Evolutionary conservation across 306 rosid genomes (phyloP).

Genomic region (Vachellia collinsii): DNA sequence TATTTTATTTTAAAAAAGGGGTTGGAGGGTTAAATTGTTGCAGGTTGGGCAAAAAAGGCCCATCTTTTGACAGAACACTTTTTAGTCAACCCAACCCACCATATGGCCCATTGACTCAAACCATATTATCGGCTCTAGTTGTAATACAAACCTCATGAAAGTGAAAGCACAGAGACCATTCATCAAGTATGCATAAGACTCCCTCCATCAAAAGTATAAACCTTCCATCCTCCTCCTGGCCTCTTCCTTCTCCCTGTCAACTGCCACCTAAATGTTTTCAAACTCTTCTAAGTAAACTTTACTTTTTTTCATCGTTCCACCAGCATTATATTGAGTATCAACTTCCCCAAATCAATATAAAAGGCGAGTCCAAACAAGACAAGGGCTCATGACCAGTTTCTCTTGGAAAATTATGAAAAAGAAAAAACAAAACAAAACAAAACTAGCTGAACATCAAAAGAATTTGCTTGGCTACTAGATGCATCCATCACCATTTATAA

Average conservation of each 20-base stretch:
- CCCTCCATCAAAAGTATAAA: background rate
- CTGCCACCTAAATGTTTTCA: background rate
- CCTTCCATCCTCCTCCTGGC: background rate
- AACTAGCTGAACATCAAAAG: background rate
- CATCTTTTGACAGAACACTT: too few relatives aligned
- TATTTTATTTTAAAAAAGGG: too few relatives aligned
- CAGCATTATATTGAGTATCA: background rate
- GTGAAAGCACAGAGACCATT: background rate
- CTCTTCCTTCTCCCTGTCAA: background rate
- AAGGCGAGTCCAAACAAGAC: background rate
- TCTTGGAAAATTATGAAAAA: background rate
- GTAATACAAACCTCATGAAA: background rate
- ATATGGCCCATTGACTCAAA: too few relatives aligned
- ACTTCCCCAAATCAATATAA: background rate
- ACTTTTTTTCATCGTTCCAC: background rate
- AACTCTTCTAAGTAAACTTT: too few relatives aligned
- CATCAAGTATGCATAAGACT: background rate
- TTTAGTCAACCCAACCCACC: too few relatives aligned
- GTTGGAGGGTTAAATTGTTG: too few relatives aligned
- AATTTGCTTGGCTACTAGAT: constrained; percentile 27
- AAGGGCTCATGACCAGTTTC: background rate
- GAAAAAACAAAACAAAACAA: background rate
- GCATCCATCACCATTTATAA: constrained; percentile 9
- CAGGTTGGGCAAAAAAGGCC: too few relatives aligned
- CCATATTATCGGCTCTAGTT: too few relatives aligned